phyloP scores from a whole-genome alignment of 2,329 filamentous ascomycete species.

The Hypoxylon sp. region DNA sequence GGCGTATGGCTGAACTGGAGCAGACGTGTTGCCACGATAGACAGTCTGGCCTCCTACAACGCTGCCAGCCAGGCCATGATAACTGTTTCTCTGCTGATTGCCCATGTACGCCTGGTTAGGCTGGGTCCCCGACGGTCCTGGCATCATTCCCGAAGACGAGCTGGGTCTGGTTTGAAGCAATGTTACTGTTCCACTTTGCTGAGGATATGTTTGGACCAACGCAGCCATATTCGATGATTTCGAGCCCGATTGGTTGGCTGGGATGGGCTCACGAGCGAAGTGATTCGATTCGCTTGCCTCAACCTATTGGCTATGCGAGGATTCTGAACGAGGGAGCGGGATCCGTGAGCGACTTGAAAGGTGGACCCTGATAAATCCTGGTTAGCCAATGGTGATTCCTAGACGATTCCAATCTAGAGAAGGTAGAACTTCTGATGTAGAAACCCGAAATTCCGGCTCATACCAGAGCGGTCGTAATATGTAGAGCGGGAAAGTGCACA shows the following conservation, averaged over 20 bases:
- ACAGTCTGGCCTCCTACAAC: conserved; percentile 60
- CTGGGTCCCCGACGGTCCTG: conserved; percentile 64
- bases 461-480: neutral
- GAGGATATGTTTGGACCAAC: conserved; percentile 84
- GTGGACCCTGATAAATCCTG: conserved; percentile 9
- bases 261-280: conserved; percentile 41
- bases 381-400: conserved; percentile 27
- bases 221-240: conserved; percentile 75
- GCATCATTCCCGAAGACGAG: conserved; percentile 74
- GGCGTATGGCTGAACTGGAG: conserved; percentile 81
- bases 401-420: neutral
- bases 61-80: conserved; percentile 66
- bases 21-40: conserved; percentile 69
- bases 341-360: conserved; percentile 15
- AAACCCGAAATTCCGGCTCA: neutral
- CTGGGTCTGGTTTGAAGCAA: conserved; percentile 82
- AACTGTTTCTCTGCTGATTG: conserved; percentile 64
- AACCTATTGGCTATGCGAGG: conserved; percentile 33
- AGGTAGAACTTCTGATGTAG: neutral
- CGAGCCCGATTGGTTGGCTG: conserved; percentile 34
- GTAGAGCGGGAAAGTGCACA: conserved; percentile 22
- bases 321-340: conserved; percentile 9
- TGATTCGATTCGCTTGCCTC: conserved; percentile 37
- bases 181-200: conserved; percentile 79
- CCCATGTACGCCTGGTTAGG: conserved; percentile 66